Conservation (phyloP, 768 basidiomycete species). For the Calocybe indica region DNA sequence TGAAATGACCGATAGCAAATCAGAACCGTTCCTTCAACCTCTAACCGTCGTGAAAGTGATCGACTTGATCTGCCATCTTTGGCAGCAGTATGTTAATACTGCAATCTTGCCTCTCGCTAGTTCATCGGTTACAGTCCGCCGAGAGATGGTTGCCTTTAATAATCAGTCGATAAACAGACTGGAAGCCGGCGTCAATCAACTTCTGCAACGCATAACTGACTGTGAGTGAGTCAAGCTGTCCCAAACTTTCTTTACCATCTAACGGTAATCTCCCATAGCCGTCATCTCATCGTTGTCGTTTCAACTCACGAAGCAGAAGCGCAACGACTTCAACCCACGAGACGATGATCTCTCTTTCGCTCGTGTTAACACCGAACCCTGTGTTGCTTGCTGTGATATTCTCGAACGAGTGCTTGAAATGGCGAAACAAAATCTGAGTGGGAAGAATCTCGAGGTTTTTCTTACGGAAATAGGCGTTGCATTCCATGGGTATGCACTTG, state of each 20-base stretch:
- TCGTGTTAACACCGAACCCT: conserved; percentile 92
- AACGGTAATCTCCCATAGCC: conserved; percentile 30
- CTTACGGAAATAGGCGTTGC: conserved; percentile 90
- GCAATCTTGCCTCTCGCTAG: conserved; percentile 85
- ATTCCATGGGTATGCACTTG: conserved; percentile 70
- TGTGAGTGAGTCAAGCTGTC: conserved; percentile 37
- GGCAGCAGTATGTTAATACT: conserved; percentile 94
- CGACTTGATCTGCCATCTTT: conserved; percentile 90
- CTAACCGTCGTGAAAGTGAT: conserved; percentile 61
- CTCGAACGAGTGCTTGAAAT: conserved; percentile 78
- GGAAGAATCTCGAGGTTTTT: conserved; percentile 91
- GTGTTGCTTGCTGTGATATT: conserved; percentile 76
- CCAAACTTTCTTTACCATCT: background rate
- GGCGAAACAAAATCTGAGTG: conserved; percentile 72
- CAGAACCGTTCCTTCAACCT: conserved; percentile 73
- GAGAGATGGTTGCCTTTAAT: conserved; percentile 92
- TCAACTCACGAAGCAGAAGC: conserved; percentile 89
- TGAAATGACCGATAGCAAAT: conserved; percentile 67
- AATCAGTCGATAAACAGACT: conserved; percentile 81
- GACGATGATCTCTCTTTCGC: conserved; percentile 96
- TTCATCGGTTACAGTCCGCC: conserved; percentile 77
- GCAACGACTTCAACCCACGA: conserved; percentile 92
- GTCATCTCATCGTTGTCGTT: conserved; percentile 68
- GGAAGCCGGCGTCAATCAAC: conserved; percentile 74
- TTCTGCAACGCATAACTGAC: conserved; percentile 80